Evolutionary conservation across 2,329 filamentous ascomycete genomes (phyloP), one percentile per base, ranked within the genome.

Genomic region (Mycosphaerella arachidis): DNA sequence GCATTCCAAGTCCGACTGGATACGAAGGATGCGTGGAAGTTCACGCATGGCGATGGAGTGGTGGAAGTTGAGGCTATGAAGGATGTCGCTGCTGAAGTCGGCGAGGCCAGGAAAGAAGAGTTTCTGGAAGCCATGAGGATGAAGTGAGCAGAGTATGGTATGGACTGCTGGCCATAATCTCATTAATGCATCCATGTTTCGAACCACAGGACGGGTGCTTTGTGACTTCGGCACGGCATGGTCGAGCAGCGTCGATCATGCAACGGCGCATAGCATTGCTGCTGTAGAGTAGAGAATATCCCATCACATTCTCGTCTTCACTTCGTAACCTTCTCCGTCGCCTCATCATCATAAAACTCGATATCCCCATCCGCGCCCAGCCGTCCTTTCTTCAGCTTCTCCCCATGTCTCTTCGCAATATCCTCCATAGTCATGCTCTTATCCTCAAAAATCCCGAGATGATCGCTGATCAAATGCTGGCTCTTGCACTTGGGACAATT

Each of bases 401-500:
- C 83, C 5, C 92, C 93, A 71, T 88, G 88, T 66, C 91, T 86
- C 60, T 81, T 79, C 78, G 94, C 84, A 53, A 97, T 76, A 63
- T 93, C 88, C 74, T 95, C 89, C 31, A 94, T 78, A 0, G 89
- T 92, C 59, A 89, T 74, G 58, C 82, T 80, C 52, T 81, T 81
- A 66, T 92, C 85, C 37, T 87, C 87, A 71, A 94, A 94, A 53
- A 93, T 90, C 78, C 84, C 86, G 54, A 99, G 77, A 74, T 99
- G 90, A 74, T 99, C 94, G 71, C 86, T 89, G 69, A 99, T 97
- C 66, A 99, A 78, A 78, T 99, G 94, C 27, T 92, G 84, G 72
- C 91, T 92, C 70, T 87, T 86, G 76, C 94, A 99, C 3, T 81
- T 79, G 0, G 94, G 93, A 73, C 94, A 99, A 35, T 88, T 88